Evolutionary conservation across 2,329 filamentous ascomycete genomes (phyloP), one percentile per base, ranked within the genome.

Genomic region (Herpotrichia juniperi): DNA sequence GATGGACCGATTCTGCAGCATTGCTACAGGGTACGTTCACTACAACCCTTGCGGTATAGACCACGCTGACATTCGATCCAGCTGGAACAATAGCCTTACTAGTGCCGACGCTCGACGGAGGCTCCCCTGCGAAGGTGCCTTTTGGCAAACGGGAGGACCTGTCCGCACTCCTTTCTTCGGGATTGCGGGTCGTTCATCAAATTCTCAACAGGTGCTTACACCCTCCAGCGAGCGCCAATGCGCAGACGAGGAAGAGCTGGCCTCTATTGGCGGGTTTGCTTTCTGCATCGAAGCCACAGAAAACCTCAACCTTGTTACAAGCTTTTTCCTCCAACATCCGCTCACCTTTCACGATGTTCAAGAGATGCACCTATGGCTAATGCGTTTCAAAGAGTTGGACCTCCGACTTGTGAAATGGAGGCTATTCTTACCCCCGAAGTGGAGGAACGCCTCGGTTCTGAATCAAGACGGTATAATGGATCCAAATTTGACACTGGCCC

Each of bases 161-260:
- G 56, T 63, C 1, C 56, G 48, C 1, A 73, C 76, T 1, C 75
- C 75, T 0, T 77, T 71, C 47, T 78, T 78, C 56, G 76, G 75
- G 5, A 68, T 78, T 4, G 64, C 71, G 2, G 71, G 75, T 26
- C 65, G 64, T 39, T 61, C 64, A 9, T 60, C 56, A 25, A n/a
- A 40, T 51, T 24, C 55, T 26, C 51, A 47, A 28, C 56, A 56
- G 11, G 39, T 54, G 2, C 51, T 64, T 7, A 46, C 17, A 8
- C 44, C 44, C 2, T 7, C 10, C 12, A 24, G n/a, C 11, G n/a
- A 17, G 11, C 11, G 44, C 17, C 28, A 37, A 16, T 22, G 26
- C 22, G 22, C 17, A 8, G 32, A 34, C 25, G 44, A 46, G 8
- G 30, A 12, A 3, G 44, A 46, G 24, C 11, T 35, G 9, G 9